A percentile compares a stretch with the other conserved stretches of the same genome.
Evolutionary conservation across 306 rosid genomes (phyloP).

Genomic region (Glycyrrhiza uralensis): DNA sequence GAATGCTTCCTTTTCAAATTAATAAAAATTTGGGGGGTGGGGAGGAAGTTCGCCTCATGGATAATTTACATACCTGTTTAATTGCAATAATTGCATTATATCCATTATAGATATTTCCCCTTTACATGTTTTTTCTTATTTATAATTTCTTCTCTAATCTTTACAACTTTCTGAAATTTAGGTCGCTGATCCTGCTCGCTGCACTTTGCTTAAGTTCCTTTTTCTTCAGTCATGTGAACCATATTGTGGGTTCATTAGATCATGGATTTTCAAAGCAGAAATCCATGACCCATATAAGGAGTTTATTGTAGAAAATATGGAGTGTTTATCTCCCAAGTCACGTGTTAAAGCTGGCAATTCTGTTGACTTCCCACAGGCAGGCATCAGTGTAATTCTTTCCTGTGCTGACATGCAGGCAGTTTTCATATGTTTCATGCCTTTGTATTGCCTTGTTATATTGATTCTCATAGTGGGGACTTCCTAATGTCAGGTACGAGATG

Average conservation of each 20-base stretch:
- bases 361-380: slow-evolving; percentile 51
- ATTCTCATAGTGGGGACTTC: slow-evolving; percentile 39
- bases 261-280: slow-evolving; percentile 97
- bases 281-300: slow-evolving; percentile 84
- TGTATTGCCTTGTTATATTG: slow-evolving; percentile 18
- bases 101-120: background rate
- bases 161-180: slow-evolving; percentile 32
- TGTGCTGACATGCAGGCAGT: slow-evolving; percentile 8
- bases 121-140: background rate
- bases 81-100: background rate
- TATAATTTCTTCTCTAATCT: slow-evolving; percentile 1
- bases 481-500: slow-evolving; percentile 68
- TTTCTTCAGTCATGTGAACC: slow-evolving; percentile 90
- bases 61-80: background rate
- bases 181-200: slow-evolving; percentile 94
- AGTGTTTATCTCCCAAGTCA: slow-evolving; percentile 31
- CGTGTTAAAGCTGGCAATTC: slow-evolving; percentile 39
- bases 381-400: slow-evolving; percentile 59
- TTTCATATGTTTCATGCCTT: slow-evolving; percentile 18
- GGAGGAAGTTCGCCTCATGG: background rate
- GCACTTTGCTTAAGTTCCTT: slow-evolving; percentile 73
- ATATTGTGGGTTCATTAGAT: slow-evolving; percentile 80
- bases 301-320: slow-evolving; percentile 63
- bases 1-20: background rate
- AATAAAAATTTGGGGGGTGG: background rate